Conservation (phyloP, 805 yeast species). For the Ogataea haglerorum region DNA sequence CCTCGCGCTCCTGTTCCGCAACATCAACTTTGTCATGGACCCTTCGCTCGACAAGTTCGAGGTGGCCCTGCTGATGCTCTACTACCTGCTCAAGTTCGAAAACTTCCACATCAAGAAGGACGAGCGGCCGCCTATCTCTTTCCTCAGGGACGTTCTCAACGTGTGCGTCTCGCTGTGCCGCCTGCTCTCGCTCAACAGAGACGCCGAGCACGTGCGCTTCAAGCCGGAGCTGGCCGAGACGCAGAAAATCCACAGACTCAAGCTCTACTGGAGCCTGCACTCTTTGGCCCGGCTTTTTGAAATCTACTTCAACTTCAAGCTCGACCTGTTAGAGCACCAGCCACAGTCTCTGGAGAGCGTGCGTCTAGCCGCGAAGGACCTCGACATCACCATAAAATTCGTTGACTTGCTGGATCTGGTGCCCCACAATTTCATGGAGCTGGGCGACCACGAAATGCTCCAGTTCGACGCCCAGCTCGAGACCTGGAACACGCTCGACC, state of each 20-base stretch:
- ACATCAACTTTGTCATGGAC: conserved; percentile 44
- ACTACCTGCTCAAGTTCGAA: conserved; percentile 42
- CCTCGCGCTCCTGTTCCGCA: conserved; percentile 43
- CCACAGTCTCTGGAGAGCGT: conserved; percentile 37
- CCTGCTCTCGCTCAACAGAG: conserved; percentile 41
- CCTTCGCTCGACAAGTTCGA: conserved; percentile 48
- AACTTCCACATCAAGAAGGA: conserved; percentile 30
- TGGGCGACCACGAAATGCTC: conserved; percentile 19
- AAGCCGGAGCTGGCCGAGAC: conserved; percentile 17
- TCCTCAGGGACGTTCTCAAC: conserved; percentile 45
- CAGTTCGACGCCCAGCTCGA: conserved; percentile 25
- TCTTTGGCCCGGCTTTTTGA: conserved; percentile 32
- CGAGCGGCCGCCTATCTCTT: conserved; percentile 19
- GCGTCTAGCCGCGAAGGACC: conserved; percentile 32
- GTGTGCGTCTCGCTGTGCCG: conserved; percentile 37
- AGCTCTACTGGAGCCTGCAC: conserved; percentile 42
- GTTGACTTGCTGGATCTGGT: conserved; percentile 32
- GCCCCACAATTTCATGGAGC: conserved; percentile 29
- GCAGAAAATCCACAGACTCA: conserved; percentile 33
- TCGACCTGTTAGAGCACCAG: conserved; percentile 1
- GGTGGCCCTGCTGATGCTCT: conserved; percentile 46
- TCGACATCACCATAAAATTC: conserved; percentile 33
- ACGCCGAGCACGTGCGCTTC: conserved; percentile 12
- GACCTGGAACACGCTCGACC: conserved; percentile 26
- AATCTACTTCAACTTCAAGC: conserved; percentile 26